Conservation (phyloP, 495 filamentous ascomycete genomes). For the Apodospora peruviana region DNA sequence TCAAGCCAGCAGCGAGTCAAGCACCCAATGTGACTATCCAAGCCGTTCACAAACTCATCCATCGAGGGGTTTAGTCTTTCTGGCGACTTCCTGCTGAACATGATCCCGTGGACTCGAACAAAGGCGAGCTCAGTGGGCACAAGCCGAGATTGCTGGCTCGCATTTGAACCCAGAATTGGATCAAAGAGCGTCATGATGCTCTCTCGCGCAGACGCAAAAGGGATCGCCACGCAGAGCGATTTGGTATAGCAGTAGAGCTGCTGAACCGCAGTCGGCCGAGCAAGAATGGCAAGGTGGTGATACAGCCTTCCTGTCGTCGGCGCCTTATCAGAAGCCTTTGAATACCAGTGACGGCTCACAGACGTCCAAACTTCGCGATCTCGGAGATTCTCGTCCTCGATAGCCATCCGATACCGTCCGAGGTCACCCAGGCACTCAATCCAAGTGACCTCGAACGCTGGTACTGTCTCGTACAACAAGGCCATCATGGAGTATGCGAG, state of each 20-base stretch:
- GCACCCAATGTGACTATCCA: slow-evolving; percentile 56
- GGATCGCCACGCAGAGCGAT: slow-evolving; percentile 41
- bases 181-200: slow-evolving; percentile 68
- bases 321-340: slow-evolving; percentile 63
- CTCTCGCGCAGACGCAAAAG: slow-evolving; percentile 58
- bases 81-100: slow-evolving; percentile 53
- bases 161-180: slow-evolving; percentile 47
- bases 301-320: slow-evolving; percentile 70
- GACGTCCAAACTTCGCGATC: slow-evolving; percentile 75
- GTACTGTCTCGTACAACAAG: slow-evolving; percentile 68
- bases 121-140: slow-evolving; percentile 43
- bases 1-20: slow-evolving; percentile 58
- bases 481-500: slow-evolving; percentile 81
- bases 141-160: slow-evolving; percentile 12
- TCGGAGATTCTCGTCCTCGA: slow-evolving; percentile 64
- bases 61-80: slow-evolving; percentile 43
- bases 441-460: slow-evolving; percentile 77
- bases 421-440: slow-evolving; percentile 85
- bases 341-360: slow-evolving; percentile 77
- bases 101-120: slow-evolving; percentile 55
- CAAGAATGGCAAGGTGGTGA: slow-evolving; percentile 79
- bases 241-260: slow-evolving; percentile 70
- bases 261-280: slow-evolving; percentile 64
- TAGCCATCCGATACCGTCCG: slow-evolving; percentile 61
- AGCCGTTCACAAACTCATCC: slow-evolving; percentile 43